These are phyloP conservation scores for Saccharomyces hybrid DNA, from an alignment of 1,139 yeast species.

Conservation along the genomic window DNA sequence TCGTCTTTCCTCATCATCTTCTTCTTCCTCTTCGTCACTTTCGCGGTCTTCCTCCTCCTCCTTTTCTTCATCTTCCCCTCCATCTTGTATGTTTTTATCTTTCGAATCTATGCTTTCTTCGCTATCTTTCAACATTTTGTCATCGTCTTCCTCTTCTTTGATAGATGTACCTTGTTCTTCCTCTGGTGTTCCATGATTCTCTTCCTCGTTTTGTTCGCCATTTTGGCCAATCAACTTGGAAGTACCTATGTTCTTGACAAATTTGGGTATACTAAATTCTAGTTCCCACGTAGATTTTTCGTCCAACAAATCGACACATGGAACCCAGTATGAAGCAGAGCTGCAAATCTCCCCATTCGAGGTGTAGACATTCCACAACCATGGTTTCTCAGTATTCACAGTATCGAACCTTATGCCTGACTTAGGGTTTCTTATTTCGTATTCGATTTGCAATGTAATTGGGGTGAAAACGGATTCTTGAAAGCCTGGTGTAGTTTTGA, in stretches of 20 bases:
- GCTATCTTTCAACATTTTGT: constrained; percentile 11
- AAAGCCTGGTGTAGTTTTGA: constrained; percentile 37
- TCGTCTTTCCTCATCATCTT: constrained; percentile 28
- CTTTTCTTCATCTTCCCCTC: constrained; percentile 19
- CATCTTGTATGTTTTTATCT: constrained; percentile 13
- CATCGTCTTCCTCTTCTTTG: constrained; percentile 2
- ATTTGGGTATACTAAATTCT: constrained; percentile 73
- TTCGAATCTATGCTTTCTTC: constrained; percentile 26
- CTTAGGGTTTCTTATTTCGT: constrained; percentile 55
- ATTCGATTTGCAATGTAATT: constrained; percentile 61
- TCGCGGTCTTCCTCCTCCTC: constrained; percentile 7
- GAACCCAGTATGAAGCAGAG: constrained; percentile 92
- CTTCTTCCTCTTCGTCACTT: constrained; percentile 18
- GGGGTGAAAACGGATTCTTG: constrained; percentile 56
- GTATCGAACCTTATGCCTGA: constrained; percentile 67
- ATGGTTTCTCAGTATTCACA: constrained; percentile 30
- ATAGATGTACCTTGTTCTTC: not conserved
- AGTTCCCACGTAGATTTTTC: constrained; percentile 91
- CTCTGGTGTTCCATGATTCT: not conserved
- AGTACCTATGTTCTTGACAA: constrained; percentile 62
- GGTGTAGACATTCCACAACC: constrained; percentile 81
- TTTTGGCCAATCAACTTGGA: constrained; percentile 38
- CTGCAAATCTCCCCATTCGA: constrained; percentile 69
- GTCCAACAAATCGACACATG: constrained; percentile 85
- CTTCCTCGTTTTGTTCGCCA: constrained; percentile 1